Evolutionary conservation across 1,284 basidiomycete species (phyloP), one percentile per base, ranked within the genome.

Genomic region (Tylopilus sp.): DNA sequence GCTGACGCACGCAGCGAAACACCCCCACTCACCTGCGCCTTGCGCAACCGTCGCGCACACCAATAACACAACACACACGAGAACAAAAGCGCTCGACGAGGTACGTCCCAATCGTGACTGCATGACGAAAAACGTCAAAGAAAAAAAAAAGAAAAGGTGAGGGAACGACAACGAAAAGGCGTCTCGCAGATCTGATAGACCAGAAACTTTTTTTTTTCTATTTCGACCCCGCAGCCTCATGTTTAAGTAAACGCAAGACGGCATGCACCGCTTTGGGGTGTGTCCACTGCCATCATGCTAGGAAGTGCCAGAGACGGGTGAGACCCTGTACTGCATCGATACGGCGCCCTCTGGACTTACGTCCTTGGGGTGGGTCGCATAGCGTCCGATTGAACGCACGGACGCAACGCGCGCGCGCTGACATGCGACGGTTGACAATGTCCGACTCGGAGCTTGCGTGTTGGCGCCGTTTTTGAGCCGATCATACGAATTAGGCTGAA

Each of bases 1-100:
- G 16, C 41, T 39, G 13, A 26, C 9, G n/a, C 47, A 12, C n/a
- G 22, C 33, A 49, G 22, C 38, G 18, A 38, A 3, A 9, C 12
- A 10, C 57, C 6, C 29, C 19, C 9, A 63, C 72, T 72, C 26
- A 72, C 70, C 59, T 15, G 55, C 70, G 44, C 70, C 54, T 41
- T 52, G 72, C 4, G 13, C 72, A 51, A 58, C 67, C 16, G 52
- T 3, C 2, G 53, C 54, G 57, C 70, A 71, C 5, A 36, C 26
- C 39, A 62, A 44, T 24, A 72, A 36, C 47, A 61, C 13, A 24
- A 54, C 32, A 9, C 18, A 60, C 2, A 22, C 32, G 33, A 39
- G 15, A 49, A 63, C 36, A 7, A 69, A 55, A n/a, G 60, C 9
- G 1, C 13, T 56, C n/a, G 60, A 36, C 47, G 58, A 24, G 19